Percentiles rank a stretch among this genome's conserved stretches.
Evolutionary conservation across 106 monocot species (phyloP).

Genomic region (Allium cepa): DNA sequence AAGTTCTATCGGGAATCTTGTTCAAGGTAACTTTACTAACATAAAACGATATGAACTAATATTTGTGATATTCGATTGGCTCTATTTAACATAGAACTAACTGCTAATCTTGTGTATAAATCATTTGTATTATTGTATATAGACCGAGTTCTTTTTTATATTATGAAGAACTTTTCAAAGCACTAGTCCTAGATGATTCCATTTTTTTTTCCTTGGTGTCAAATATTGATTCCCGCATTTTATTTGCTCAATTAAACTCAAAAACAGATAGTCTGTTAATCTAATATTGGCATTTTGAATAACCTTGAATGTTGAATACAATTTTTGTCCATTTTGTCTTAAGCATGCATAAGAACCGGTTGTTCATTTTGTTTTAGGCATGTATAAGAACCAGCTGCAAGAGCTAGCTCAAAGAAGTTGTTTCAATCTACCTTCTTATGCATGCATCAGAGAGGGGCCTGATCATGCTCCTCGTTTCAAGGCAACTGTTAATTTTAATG

Average conservation of each 20-base stretch:
- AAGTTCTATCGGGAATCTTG: not conserved
- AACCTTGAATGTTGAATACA: not conserved
- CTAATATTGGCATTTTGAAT: not conserved
- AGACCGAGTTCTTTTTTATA: no score
- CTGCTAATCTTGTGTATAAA: not conserved
- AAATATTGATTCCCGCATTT: not conserved
- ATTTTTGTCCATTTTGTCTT: not conserved
- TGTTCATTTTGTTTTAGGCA: constrained; percentile 17
- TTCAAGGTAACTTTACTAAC: not conserved
- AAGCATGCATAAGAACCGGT: constrained; percentile 80
- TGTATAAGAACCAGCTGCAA: constrained; percentile 92
- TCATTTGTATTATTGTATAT: no score
- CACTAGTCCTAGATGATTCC: not conserved
- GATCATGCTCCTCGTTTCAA: constrained; percentile 82
- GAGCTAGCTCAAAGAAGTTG: constrained; percentile 87
- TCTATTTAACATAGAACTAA: not conserved
- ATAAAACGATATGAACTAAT: no score
- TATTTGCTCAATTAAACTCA: not conserved
- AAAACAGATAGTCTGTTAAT: not conserved
- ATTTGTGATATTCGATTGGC: not conserved
- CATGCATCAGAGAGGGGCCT: constrained; percentile 65
- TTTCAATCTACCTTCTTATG: constrained; percentile 74
- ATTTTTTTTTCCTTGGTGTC: not conserved
- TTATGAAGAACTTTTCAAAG: no score
- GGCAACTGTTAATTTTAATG: constrained; percentile 73